Percentiles rank a stretch among this genome's conserved stretches.
Evolutionary conservation across 2,329 filamentous ascomycete genomes (phyloP).

Genomic region (Monosporascus sp.): DNA sequence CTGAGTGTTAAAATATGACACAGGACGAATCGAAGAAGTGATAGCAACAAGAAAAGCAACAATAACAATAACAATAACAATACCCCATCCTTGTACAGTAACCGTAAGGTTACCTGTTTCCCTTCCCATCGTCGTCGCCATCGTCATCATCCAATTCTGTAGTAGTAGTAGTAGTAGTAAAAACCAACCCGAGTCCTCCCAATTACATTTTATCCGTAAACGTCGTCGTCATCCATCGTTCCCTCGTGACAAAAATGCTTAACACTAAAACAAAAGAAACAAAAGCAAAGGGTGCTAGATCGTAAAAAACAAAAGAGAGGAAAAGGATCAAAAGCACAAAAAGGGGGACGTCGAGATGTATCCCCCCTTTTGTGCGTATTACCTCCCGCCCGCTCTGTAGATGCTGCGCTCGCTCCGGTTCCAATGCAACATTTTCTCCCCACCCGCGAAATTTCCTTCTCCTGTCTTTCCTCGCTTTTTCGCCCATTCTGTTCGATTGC

Average conservation of each 20-base stretch:
- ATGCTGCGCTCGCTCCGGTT: background rate
- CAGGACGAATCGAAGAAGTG: no score
- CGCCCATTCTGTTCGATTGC: background rate
- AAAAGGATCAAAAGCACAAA: slow-evolving; percentile 10
- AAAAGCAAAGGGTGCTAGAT: no score
- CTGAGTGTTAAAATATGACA: no score
- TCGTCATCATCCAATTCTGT: background rate
- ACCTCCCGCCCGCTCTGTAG: background rate
- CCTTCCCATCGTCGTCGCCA: background rate
- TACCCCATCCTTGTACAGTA: no score
- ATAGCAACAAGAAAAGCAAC: no score
- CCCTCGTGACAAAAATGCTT: no score
- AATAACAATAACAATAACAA: no score
- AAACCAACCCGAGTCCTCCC: no score
- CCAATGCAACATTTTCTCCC: background rate
- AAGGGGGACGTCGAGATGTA: slow-evolving; percentile 2
- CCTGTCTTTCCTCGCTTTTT: background rate
- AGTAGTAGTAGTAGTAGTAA: no score
- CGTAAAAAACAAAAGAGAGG: slow-evolving; percentile 4
- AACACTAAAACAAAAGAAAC: no score
- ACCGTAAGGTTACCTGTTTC: background rate
- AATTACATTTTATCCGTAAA: no score
- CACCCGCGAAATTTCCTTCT: background rate
- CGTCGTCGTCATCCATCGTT: no score
- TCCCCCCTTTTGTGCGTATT: background rate